Conservation (phyloP, 148 eudicot species). For the Rhododendron simsii region DNA sequence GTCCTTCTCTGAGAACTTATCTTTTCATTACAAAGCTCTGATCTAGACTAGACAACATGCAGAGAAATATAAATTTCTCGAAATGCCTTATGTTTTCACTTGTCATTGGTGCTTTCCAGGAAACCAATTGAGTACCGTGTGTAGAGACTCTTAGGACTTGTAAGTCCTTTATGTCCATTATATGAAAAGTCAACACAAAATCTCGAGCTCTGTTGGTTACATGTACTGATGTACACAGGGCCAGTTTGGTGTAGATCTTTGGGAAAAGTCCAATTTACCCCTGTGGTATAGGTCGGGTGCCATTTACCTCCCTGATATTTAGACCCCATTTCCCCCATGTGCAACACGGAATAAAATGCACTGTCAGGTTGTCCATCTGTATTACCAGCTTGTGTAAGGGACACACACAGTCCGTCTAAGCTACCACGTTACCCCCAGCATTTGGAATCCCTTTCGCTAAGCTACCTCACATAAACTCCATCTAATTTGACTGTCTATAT, state of each 20-base stretch:
- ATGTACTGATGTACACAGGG: background rate
- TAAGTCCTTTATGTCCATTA: background rate
- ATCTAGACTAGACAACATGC: background rate
- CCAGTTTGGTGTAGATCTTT: background rate
- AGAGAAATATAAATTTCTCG: background rate
- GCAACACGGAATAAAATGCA: background rate
- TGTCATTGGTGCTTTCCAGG: background rate
- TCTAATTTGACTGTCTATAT: too few species aligned
- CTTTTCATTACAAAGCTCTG: background rate
- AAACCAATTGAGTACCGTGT: background rate
- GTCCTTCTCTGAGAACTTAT: background rate
- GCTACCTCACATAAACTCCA: too few species aligned
- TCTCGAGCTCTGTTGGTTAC: background rate
- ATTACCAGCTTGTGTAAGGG: background rate
- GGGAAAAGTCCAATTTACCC: background rate
- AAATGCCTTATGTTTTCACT: background rate
- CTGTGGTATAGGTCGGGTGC: background rate
- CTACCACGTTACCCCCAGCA: too few species aligned
- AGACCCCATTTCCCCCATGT: background rate
- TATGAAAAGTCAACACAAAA: background rate
- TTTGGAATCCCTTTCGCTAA: too few species aligned
- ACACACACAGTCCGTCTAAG: too few species aligned
- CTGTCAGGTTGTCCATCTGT: background rate
- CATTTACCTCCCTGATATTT: background rate
- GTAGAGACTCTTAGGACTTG: background rate